Conservation (phyloP, 768 basidiomycete genomes). For the Podaxis sp. region DNA sequence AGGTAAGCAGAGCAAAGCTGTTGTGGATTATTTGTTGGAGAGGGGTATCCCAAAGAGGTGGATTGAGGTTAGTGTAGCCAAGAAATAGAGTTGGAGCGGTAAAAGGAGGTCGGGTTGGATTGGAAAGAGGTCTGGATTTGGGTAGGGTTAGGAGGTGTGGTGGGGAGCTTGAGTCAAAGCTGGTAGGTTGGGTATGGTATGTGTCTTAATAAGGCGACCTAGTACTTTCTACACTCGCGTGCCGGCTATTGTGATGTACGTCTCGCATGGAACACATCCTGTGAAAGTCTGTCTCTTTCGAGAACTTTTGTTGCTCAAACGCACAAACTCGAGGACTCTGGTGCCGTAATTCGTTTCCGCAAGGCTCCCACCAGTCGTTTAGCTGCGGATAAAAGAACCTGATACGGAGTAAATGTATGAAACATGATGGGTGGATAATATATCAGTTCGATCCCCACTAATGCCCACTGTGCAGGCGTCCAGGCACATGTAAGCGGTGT, state of each 20-base stretch:
- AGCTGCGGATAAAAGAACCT: background rate
- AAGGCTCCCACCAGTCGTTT: background rate
- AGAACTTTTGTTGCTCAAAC: background rate
- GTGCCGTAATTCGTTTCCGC: background rate
- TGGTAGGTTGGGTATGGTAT: background rate
- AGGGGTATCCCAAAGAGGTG: slow-evolving; percentile 80
- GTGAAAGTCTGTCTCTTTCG: background rate
- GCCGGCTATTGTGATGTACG: background rate
- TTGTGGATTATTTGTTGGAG: slow-evolving; percentile 59
- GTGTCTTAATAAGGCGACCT: background rate
- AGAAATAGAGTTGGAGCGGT: slow-evolving; percentile 32
- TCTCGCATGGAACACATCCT: background rate
- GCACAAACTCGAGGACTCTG: background rate
- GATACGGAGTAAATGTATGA: background rate
- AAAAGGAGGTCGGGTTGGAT: background rate
- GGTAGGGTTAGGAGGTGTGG: background rate
- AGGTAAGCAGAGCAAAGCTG: slow-evolving; percentile 70
- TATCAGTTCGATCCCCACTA: background rate
- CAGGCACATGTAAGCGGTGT: background rate
- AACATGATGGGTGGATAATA: background rate
- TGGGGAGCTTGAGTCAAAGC: background rate
- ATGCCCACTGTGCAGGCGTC: background rate
- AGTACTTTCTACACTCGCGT: background rate
- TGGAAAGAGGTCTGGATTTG: background rate
- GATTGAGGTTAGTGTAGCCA: slow-evolving; percentile 53